Evolutionary conservation across 306 rosid genomes (phyloP), one percentile per base, ranked within the genome.

Genomic region (Quercus alba): DNA sequence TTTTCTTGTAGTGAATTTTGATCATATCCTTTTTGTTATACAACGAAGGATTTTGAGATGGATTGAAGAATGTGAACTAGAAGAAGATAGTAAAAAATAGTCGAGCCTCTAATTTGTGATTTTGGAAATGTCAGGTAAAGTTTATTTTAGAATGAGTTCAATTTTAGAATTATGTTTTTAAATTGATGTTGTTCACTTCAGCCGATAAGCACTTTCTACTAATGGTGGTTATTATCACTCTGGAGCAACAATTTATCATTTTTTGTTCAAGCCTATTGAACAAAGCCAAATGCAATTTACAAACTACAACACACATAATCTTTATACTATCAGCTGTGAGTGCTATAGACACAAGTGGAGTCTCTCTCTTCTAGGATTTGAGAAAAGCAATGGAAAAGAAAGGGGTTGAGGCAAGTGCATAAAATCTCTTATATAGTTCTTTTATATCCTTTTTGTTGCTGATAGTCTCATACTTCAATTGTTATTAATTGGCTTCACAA

Each of bases 281-380:
- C 23, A 13, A 19, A 49, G 10, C 11, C 64, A 58, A 2, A 49
- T 49, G 54, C 17, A 9, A 49, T 49, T 49, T 49, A 12, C 54
- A 58, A 21, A 58, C 30, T 1, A 58, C 1, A 59, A 59, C 28
- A 66, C 71, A 30, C 19, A 1, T 5, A 33, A 33, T 80, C 18
- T 80, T 58, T 70, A 76, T 4, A 81, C 59, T 70, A 87, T 81
- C 91, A 95, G 99, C 94, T 71, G 99, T 95, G 78, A 89, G 94
- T 80, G 74, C 80, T 63, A 87, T 95, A 77, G 99, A 95, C 88
- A 93, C 98, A 56, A 95, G 98, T 18, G 99, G 98, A 31, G 93
- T 93, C 26, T 51, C 88, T 57, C 92, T 95, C 68, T 85, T 93
- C 82, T 82, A 77, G 80, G 98, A 91, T 55, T 80, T 95, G 75